phyloP scores from a whole-genome alignment of 805 yeast species.

The Kluyveromyces wickerhamii region DNA sequence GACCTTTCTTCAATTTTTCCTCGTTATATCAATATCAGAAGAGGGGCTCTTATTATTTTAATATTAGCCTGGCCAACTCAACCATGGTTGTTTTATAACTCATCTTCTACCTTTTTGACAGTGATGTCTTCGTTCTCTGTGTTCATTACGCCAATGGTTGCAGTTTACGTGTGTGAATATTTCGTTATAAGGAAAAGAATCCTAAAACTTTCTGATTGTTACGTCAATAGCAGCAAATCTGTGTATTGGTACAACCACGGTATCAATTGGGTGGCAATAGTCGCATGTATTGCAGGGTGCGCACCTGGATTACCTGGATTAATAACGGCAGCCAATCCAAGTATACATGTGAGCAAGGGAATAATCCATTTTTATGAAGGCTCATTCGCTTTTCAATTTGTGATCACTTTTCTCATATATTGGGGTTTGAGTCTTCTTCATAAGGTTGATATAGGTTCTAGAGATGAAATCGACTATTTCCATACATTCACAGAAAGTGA shows the following conservation, averaged over 20 bases:
- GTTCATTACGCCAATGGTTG: constrained; percentile 30
- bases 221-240: constrained; percentile 14
- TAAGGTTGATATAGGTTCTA: not conserved
- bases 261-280: constrained; percentile 8
- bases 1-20: constrained; percentile 28
- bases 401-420: not conserved
- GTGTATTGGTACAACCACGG: constrained; percentile 10
- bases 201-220: constrained; percentile 28
- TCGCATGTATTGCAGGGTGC: constrained; percentile 6
- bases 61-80: constrained; percentile 26
- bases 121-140: constrained; percentile 32
- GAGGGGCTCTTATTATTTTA: constrained; percentile 30
- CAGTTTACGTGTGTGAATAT: constrained; percentile 30
- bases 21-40: constrained; percentile 22
- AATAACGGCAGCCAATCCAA: constrained; percentile 7
- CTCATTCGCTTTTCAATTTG: constrained; percentile 1
- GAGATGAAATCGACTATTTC: not conserved
- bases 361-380: constrained; percentile 10
- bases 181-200: constrained; percentile 25
- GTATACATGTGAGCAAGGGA: constrained; percentile 4
- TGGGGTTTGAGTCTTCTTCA: constrained; percentile 10
- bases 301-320: constrained; percentile 10
- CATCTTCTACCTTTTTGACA: constrained; percentile 26
- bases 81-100: constrained; percentile 32
- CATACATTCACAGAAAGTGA: not conserved